These are phyloP conservation scores for Trifolium fragiferum DNA, from an alignment of 306 rosid species.

Conservation along the genomic window DNA sequence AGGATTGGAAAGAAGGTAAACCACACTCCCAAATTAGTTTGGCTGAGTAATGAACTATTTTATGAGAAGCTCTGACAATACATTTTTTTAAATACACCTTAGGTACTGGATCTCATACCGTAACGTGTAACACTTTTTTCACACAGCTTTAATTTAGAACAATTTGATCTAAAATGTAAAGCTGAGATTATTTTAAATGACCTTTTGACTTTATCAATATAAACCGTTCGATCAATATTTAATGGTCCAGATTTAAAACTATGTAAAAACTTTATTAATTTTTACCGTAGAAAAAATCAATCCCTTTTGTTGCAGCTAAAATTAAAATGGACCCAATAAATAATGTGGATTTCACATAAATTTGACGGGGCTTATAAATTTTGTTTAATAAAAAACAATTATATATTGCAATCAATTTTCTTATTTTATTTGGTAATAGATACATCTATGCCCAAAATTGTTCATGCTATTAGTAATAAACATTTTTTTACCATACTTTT, in stretches of 20 bases:
- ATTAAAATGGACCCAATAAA: background rate
- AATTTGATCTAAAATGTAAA: no score
- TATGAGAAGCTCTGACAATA: background rate
- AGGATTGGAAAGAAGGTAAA: constrained; percentile 67
- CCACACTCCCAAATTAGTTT: constrained; percentile 14
- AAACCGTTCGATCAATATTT: no score
- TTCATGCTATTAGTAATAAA: background rate
- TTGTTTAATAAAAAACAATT: no score
- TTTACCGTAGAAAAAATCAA: no score
- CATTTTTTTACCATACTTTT: background rate
- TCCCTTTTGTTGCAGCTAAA: no score
- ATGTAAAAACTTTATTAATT: no score
- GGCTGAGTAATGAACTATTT: background rate
- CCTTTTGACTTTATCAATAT: no score
- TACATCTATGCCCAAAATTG: background rate
- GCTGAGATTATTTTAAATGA: no score
- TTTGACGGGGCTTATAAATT: background rate
- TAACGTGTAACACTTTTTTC: no score
- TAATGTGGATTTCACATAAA: background rate
- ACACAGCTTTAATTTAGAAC: no score
- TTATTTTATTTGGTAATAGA: background rate
- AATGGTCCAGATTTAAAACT: no score
- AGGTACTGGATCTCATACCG: no score
- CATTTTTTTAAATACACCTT: background rate
- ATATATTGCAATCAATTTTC: background rate